A percentile compares a stretch with the other conserved stretches of the same genome.
Evolutionary conservation across 208 protist species (phyloP).

Genomic region (Sergeia podlipaevii): DNA sequence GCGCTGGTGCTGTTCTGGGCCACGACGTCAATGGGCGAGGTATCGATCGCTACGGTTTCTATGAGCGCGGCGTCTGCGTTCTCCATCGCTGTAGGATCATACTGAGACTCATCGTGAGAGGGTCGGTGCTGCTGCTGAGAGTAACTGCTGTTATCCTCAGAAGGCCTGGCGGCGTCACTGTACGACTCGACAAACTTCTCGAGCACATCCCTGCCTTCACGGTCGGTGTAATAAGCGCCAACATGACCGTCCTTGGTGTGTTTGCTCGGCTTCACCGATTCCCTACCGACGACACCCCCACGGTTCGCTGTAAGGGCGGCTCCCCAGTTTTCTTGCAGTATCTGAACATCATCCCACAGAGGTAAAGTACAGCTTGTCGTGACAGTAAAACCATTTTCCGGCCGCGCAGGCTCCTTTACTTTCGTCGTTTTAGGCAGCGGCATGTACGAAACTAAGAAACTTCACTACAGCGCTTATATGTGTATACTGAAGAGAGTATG

Average conservation of each 20-base stretch:
- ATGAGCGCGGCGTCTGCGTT: background rate
- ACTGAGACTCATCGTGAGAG: background rate
- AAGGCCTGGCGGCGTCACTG: background rate
- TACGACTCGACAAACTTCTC: constrained; percentile 11
- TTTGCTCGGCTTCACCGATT: constrained; percentile 1
- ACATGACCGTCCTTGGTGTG: background rate
- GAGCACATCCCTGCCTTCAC: constrained; percentile 1
- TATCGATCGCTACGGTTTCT: background rate
- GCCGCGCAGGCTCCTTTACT: constrained; percentile 7
- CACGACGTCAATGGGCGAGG: background rate
- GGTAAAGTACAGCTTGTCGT: constrained; percentile 27
- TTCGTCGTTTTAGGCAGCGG: constrained; percentile 3
- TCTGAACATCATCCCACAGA: constrained; percentile 71
- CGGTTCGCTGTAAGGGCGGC: constrained; percentile 17
- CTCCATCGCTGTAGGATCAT: background rate
- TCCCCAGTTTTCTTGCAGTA: constrained; percentile 81
- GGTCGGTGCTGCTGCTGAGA: no score
- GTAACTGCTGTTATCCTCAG: no score
- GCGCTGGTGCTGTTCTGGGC: no score
- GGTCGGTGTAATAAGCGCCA: background rate
- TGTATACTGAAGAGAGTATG: no score
- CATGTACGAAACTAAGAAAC: no score
- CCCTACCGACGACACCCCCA: background rate
- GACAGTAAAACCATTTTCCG: constrained; percentile 7
- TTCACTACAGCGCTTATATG: no score